These are phyloP conservation scores for Cadophora gregata DNA, from an alignment of 2,329 filamentous ascomycete genomes.

Conservation along the genomic window DNA sequence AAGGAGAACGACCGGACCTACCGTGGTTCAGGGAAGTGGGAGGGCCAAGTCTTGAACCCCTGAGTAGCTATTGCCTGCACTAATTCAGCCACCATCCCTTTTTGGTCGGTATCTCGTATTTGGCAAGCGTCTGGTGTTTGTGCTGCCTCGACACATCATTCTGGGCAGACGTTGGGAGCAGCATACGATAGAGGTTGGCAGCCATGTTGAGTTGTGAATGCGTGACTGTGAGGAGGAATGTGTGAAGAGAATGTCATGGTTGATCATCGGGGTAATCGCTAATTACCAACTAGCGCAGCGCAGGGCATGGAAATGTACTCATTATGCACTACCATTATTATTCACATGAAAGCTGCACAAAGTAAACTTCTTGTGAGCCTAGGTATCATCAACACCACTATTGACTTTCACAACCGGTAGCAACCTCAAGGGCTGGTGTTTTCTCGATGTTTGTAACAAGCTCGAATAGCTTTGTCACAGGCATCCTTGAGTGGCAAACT, in stretches of 20 bases:
- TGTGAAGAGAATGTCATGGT: neutral
- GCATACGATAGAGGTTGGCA: neutral
- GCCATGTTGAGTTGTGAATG: neutral
- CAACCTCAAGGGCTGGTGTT: too few relatives aligned
- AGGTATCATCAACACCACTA: too few relatives aligned
- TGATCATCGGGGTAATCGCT: neutral
- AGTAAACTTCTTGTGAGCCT: too few relatives aligned
- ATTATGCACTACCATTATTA: too few relatives aligned
- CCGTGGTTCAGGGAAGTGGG: neutral
- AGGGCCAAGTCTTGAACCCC: conserved; percentile 12
- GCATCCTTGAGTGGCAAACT: too few relatives aligned
- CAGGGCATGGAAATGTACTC: too few relatives aligned
- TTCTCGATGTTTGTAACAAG: too few relatives aligned
- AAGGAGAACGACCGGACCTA: conserved; percentile 9
- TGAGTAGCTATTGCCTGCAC: conserved; percentile 13
- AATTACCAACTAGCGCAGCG: too few relatives aligned
- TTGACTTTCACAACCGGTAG: too few relatives aligned
- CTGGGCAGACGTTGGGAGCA: neutral
- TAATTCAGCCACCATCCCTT: conserved; percentile 17
- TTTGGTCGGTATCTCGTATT: conserved; percentile 21
- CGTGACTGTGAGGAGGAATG: neutral
- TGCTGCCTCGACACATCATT: neutral
- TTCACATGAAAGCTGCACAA: too few relatives aligned
- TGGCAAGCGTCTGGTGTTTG: neutral
- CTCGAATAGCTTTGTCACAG: too few relatives aligned